Evolutionary conservation across 257 asterid species (phyloP).

Genomic region (Verbena officinalis): DNA sequence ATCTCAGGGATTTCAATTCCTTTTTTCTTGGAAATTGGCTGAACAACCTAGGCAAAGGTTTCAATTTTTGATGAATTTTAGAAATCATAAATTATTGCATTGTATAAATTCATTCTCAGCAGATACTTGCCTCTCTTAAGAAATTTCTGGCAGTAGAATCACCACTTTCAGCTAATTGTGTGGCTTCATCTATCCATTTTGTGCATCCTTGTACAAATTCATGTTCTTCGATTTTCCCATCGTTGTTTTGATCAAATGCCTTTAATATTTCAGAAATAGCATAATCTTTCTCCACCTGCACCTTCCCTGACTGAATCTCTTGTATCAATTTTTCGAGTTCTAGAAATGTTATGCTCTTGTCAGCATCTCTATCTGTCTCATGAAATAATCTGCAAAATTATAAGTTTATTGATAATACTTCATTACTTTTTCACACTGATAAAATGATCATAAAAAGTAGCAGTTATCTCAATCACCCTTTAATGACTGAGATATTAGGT

Average conservation of each 20-base stretch:
- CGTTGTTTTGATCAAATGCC: constrained; percentile 35
- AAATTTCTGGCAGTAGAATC: constrained; percentile 28
- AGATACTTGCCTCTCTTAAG: constrained; percentile 33
- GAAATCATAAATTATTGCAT: too few relatives aligned
- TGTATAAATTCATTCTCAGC: not conserved
- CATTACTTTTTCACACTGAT: constrained; percentile 2
- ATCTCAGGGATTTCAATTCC: constrained; percentile 33
- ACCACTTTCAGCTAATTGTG: constrained; percentile 32
- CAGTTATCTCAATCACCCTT: constrained; percentile 31
- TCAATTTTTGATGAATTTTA: too few relatives aligned
- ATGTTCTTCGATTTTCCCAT: constrained; percentile 39
- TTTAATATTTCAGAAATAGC: constrained; percentile 42
- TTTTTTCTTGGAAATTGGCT: constrained; percentile 33
- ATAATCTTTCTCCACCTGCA: constrained; percentile 42
- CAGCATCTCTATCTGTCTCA: constrained; percentile 42
- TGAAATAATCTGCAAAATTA: constrained; percentile 37
- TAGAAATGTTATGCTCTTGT: constrained; percentile 35
- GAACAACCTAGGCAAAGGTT: constrained; percentile 30
- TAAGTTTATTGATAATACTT: not conserved
- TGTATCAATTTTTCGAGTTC: constrained; percentile 44
- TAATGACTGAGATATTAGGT: constrained; percentile 45
- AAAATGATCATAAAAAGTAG: not conserved
- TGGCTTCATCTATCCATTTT: constrained; percentile 41
- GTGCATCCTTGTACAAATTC: constrained; percentile 46
- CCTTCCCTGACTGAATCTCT: constrained; percentile 43